Evolutionary conservation across 179 eudicot genomes (phyloP).

Genomic region (Beta macrorhiza): DNA sequence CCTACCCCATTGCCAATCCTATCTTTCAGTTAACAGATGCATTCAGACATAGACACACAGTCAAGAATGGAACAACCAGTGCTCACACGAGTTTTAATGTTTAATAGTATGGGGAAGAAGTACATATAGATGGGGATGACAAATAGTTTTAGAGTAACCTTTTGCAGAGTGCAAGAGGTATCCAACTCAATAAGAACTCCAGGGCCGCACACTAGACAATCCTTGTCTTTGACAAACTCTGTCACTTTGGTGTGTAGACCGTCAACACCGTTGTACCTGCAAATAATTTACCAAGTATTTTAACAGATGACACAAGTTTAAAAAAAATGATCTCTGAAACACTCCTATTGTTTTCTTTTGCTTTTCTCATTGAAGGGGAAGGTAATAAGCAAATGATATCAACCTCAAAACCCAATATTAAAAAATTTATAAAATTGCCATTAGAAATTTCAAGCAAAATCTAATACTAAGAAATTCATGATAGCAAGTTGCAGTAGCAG

Average conservation of each 20-base stretch:
- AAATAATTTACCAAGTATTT: slow-evolving; percentile 1
- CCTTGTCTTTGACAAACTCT: slow-evolving; percentile 70
- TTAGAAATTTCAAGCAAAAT: neutral
- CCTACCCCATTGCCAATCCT: neutral
- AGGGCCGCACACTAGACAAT: slow-evolving; percentile 94
- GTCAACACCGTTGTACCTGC: slow-evolving; percentile 89
- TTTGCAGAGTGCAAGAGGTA: slow-evolving; percentile 59
- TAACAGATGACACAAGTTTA: neutral
- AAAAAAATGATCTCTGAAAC: neutral
- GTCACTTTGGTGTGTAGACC: slow-evolving; percentile 93
- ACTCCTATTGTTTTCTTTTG: neutral
- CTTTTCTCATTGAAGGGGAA: neutral
- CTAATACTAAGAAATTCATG: no score
- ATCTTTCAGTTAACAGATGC: neutral
- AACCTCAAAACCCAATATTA: neutral
- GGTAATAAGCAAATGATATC: neutral
- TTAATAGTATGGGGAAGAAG: neutral
- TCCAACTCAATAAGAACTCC: slow-evolving; percentile 88
- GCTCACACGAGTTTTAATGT: neutral
- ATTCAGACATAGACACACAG: neutral
- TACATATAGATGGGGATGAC: slow-evolving; percentile 6
- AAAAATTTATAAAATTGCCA: neutral
- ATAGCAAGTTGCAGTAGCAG: no score
- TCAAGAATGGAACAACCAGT: slow-evolving; percentile 4
- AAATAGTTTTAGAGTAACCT: slow-evolving; percentile 44